Base-by-base conservation (phyloP, 495 filamentous ascomycete species). In the Daldinia grandis region DNA sequence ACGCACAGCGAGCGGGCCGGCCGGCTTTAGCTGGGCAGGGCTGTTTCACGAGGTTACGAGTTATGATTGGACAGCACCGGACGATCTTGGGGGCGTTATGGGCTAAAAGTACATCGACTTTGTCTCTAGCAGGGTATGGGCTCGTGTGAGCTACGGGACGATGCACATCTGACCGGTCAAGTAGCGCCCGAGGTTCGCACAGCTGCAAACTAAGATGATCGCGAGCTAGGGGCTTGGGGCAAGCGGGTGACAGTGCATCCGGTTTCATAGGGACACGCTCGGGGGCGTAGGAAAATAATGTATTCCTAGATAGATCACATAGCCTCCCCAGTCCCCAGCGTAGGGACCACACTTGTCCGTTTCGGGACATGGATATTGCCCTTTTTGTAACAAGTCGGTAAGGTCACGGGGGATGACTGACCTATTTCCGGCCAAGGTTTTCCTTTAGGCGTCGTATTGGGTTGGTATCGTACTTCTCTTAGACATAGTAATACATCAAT, bases 11-110 rank as follows among this genome's bases (percentile, higher is more conserved):
- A 61, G 63, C 66, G 72, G 55, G 53, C 58, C 68, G 72, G 64
- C 27, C 47, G 35, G 64, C 42, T 21, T 58, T 71, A 66, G 60
- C 54, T 66, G 53, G 67, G 68, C 62, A 71, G 68, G 64, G 72
- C 62, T 75, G 78, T 81, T 79, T 80, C 80, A 79, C 74, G 78
- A 80, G 64, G 58, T 74, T 76, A 80, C 70, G 78, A 58, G 55
- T 75, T 78, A 81, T 83, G 81, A 83, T 84, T 84, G 82, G 81
- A 74, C 67, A 62, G 72, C 47, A 35, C 56, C 53, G 44, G 65
- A 66, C 37, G 75, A 64, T 58, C 56, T 60, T 27, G 63, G 60
- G 47, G 69, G 71, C 68, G 67, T 72, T 70, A 77, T 74, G 71
- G 58, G 71, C 57, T 68, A 76, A 76, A 77, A 76, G 78, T 74